Evolutionary conservation across 257 asterid genomes (phyloP).

Genomic region (Salvia miltiorrhiza): DNA sequence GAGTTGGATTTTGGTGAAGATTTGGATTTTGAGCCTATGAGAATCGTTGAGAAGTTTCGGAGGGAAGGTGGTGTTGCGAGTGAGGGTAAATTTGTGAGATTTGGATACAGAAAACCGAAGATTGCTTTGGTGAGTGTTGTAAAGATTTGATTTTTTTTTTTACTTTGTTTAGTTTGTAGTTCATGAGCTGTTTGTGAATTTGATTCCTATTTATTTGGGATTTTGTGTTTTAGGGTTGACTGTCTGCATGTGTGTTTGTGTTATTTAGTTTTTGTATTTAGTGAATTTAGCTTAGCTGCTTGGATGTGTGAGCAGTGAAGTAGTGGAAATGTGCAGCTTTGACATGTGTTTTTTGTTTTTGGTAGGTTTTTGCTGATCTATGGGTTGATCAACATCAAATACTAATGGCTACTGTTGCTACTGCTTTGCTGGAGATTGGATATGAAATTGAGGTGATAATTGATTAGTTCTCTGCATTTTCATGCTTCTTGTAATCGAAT

Average conservation of each 20-base stretch:
- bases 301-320: conserved; percentile 9
- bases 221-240: not conserved
- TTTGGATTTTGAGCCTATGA: conserved; percentile 59
- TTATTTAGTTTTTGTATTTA: not conserved
- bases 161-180: not conserved
- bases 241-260: not conserved
- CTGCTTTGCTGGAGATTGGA: conserved; percentile 70
- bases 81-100: conserved; percentile 47
- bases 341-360: not conserved
- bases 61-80: conserved; percentile 36
- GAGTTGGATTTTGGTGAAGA: conserved; percentile 82
- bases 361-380: conserved; percentile 80
- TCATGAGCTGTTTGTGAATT: not conserved
- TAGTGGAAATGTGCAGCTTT: conserved; percentile 20
- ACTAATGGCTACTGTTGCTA: conserved; percentile 72
- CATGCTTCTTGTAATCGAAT: not conserved
- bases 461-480: not conserved
- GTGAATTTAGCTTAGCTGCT: conserved; percentile 6
- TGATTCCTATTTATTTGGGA: not conserved
- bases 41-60: conserved; percentile 46
- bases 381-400: conserved; percentile 79
- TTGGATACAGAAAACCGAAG: conserved; percentile 68
- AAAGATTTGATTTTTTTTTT: not conserved
- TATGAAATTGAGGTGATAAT: conserved; percentile 81
- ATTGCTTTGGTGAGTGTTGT: conserved; percentile 65